Percentiles rank a stretch among this genome's conserved stretches.
These are phyloP conservation scores for Platismatia glauca DNA, from an alignment of 495 filamentous ascomycete genomes.

Conservation along the genomic window DNA sequence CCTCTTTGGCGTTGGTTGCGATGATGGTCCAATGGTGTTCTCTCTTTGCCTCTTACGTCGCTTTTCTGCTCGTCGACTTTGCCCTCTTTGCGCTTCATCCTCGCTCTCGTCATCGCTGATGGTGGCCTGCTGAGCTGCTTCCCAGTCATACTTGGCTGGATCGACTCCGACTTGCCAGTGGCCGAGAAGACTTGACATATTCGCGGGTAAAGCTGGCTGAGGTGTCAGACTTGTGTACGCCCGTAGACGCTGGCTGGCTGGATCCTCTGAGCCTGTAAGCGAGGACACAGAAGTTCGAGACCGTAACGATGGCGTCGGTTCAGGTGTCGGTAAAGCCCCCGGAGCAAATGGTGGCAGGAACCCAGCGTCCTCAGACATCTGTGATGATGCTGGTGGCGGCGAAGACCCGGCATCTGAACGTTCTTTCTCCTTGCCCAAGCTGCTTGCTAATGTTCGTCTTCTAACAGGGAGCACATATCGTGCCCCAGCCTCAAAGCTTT, in stretches of 20 bases:
- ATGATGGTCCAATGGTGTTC: conserved; percentile 24
- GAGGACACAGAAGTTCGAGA: conserved; percentile 13
- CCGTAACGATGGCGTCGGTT: conserved; percentile 15
- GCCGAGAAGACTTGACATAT: conserved; percentile 31
- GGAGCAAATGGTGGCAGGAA: conserved; percentile 16
- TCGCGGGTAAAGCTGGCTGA: conserved; percentile 25
- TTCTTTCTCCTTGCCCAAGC: conserved; percentile 1
- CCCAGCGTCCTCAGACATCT: conserved; percentile 1
- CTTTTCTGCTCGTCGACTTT: conserved; percentile 7
- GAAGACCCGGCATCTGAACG: background rate
- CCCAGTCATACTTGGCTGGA: conserved; percentile 36
- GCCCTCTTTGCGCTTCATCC: conserved; percentile 18
- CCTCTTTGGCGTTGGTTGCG: conserved; percentile 22
- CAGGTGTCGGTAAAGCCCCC: conserved; percentile 11
- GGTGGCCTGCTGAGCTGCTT: conserved; percentile 24
- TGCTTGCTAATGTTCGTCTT: background rate
- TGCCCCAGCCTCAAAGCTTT: background rate
- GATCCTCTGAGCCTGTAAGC: conserved; percentile 9
- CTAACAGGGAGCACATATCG: conserved; percentile 5
- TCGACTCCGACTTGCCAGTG: conserved; percentile 37
- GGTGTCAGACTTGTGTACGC: conserved; percentile 29
- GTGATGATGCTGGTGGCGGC: background rate
- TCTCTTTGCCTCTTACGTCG: conserved; percentile 23
- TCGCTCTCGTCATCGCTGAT: conserved; percentile 24
- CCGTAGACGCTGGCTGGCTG: conserved; percentile 27